A percentile compares a stretch with the other conserved stretches of the same genome.
phyloP scores from a whole-genome alignment of 768 basidiomycete species.

The Macrolepiota dolichaula region DNA sequence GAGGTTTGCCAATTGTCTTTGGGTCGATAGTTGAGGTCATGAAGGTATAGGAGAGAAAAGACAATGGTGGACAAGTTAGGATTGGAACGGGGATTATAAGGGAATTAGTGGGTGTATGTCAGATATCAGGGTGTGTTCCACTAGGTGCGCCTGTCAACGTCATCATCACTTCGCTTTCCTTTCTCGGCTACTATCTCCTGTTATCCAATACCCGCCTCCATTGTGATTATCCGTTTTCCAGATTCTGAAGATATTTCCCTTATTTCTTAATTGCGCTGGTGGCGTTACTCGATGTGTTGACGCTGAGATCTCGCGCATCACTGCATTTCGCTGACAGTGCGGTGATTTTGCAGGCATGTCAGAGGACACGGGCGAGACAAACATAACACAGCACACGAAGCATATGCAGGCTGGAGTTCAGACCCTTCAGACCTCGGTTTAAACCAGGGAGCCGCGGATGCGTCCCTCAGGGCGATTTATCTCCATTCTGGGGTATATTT shows the following conservation, averaged over 20 bases:
- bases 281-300: neutral
- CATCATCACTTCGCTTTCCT: conserved; percentile 3
- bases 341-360: neutral
- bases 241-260: no score
- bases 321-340: neutral
- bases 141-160: neutral
- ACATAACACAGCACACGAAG: neutral
- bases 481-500: neutral
- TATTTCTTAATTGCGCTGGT: neutral
- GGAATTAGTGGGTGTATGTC: conserved; percentile 8
- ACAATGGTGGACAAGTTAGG: conserved; percentile 10
- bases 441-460: neutral
- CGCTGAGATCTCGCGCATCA: neutral
- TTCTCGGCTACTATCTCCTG: neutral
- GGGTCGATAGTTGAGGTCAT: conserved; percentile 72
- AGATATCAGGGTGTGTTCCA: conserved; percentile 1
- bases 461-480: neutral
- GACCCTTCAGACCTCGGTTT: conserved; percentile 4
- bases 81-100: conserved; percentile 6
- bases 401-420: neutral
- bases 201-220: no score
- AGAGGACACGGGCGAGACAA: conserved; percentile 10
- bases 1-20: conserved; percentile 60
- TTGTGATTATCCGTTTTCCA: neutral
- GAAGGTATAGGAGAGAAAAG: conserved; percentile 16